phyloP scores from a whole-genome alignment of 305 asterid species.

The Fraxinus nigra region DNA sequence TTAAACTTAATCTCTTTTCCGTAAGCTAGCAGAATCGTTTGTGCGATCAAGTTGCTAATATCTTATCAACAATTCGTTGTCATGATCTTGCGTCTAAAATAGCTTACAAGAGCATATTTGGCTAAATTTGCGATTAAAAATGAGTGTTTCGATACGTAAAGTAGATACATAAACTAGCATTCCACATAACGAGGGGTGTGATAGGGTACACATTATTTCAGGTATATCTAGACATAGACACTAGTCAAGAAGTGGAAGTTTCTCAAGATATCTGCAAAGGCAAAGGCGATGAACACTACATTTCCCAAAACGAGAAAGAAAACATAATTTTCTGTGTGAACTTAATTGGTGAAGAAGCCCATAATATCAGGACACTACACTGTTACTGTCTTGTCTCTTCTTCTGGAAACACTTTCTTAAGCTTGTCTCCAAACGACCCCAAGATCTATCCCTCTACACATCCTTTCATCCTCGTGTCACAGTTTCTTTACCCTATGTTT shows the following conservation, averaged over 20 bases:
- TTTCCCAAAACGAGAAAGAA: slow-evolving; percentile 38
- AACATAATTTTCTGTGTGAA: slow-evolving; percentile 29
- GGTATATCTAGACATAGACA: not conserved
- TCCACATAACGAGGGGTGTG: not conserved
- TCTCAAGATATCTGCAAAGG: not conserved
- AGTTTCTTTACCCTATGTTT: not conserved
- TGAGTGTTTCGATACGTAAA: not conserved
- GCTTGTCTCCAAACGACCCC: slow-evolving; percentile 15
- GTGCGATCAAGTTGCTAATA: not conserved
- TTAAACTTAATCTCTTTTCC: not conserved
- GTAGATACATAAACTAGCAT: not conserved
- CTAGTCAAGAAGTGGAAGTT: slow-evolving; percentile 13
- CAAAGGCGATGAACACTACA: slow-evolving; percentile 26
- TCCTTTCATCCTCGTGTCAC: not conserved
- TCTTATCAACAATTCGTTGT: not conserved
- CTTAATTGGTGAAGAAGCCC: slow-evolving; percentile 10
- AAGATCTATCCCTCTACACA: not conserved
- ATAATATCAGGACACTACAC: slow-evolving; percentile 17
- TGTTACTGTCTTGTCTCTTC: slow-evolving; percentile 38
- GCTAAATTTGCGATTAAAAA: not conserved
- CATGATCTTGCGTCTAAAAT: not conserved
- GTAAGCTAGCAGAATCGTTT: not conserved
- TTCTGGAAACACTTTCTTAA: slow-evolving; percentile 18
- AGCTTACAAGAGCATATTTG: not conserved
- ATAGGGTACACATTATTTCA: not conserved